Conservation (phyloP, 768 basidiomycete genomes). For the Artomyces pyxidatus region DNA sequence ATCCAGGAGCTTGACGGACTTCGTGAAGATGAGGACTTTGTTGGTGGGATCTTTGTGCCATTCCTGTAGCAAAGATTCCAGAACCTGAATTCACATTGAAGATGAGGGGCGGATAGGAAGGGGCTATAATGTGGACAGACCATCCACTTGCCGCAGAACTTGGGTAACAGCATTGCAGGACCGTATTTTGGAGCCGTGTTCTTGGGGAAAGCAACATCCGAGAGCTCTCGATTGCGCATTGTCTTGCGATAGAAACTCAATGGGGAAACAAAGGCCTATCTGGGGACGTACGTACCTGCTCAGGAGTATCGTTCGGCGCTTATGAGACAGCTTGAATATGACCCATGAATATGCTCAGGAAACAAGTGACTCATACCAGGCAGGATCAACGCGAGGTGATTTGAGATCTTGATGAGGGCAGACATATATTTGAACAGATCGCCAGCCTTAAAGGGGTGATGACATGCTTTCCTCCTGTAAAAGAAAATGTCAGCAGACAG, state of each 20-base stretch:
- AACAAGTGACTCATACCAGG: conserved; percentile 42
- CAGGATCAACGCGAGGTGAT: conserved; percentile 81
- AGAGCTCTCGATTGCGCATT: conserved; percentile 51
- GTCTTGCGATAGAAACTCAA: conserved; percentile 21
- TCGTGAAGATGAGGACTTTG: conserved; percentile 92
- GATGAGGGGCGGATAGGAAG: background rate
- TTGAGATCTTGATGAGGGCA: conserved; percentile 79
- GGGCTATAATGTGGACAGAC: conserved; percentile 32
- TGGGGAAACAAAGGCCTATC: conserved; percentile 1
- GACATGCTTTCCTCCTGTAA: conserved; percentile 51
- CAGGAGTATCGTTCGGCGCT: conserved; percentile 63
- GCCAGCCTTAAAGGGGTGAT: conserved; percentile 34
- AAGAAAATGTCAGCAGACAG: background rate
- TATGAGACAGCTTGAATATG: background rate
- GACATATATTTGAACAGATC: conserved; percentile 72
- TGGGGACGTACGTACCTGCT: conserved; percentile 42
- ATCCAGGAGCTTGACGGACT: conserved; percentile 82
- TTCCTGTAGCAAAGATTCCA: conserved; percentile 55
- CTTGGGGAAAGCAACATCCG: conserved; percentile 57
- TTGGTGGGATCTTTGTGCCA: conserved; percentile 60
- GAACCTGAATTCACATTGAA: no score
- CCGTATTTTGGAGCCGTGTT: conserved; percentile 49
- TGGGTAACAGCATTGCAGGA: conserved; percentile 50
- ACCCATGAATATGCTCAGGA: background rate
- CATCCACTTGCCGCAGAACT: conserved; percentile 80